These are phyloP conservation scores for Gloeopeniophorella convolvens DNA, from an alignment of 768 basidiomycete genomes.

Conservation along the genomic window DNA sequence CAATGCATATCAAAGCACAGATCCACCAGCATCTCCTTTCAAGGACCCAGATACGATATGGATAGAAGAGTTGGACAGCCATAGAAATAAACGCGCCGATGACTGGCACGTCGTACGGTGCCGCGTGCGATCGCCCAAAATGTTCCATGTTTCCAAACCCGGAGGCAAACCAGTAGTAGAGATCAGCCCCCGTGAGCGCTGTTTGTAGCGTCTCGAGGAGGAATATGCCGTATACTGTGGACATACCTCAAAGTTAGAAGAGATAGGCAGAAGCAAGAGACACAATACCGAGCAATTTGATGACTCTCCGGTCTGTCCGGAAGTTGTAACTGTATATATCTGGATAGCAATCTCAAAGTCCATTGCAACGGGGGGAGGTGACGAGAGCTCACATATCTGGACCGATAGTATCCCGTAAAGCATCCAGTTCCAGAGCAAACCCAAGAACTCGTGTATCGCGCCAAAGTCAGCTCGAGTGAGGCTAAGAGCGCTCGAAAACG, in stretches of 20 bases:
- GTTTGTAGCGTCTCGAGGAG: constrained; percentile 24
- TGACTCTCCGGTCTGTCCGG: background rate
- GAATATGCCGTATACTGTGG: constrained; percentile 25
- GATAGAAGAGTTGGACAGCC: constrained; percentile 28
- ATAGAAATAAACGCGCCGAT: constrained; percentile 25
- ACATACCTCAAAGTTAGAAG: background rate
- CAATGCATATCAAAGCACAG: no score
- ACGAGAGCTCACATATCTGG: no score
- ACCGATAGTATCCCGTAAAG: constrained; percentile 26
- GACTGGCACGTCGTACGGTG: constrained; percentile 25
- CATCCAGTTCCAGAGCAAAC: constrained; percentile 21
- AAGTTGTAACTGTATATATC: constrained; percentile 15
- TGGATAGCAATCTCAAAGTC: no score
- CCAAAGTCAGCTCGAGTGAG: background rate
- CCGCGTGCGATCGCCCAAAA: constrained; percentile 20
- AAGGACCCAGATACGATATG: no score
- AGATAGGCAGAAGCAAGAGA: no score
- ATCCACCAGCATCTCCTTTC: no score
- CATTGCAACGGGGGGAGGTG: no score
- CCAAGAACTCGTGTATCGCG: background rate
- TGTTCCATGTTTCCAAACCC: constrained; percentile 27
- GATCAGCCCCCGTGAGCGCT: constrained; percentile 24
- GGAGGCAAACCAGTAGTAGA: constrained; percentile 26
- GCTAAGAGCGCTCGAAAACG: no score
- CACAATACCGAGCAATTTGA: constrained; percentile 10